Conservation (phyloP, 805 yeast genomes). For the Wickerhamiella azymoides region DNA sequence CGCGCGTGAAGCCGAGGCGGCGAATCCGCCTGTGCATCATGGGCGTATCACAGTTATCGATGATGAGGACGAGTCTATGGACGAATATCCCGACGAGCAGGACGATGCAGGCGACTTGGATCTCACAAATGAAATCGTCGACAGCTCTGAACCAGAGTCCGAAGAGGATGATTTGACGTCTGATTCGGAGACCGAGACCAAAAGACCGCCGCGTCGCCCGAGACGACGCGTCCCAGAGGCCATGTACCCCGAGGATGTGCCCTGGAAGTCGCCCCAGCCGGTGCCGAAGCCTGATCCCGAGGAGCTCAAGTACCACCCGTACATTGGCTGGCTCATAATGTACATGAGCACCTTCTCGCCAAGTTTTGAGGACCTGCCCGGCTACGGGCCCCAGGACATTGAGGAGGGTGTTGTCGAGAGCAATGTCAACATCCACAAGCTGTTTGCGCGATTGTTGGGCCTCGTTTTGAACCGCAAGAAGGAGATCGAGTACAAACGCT, state of each 20-base stretch:
- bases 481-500: slow-evolving; percentile 27
- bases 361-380: slow-evolving; percentile 21
- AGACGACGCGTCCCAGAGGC: slow-evolving; percentile 12
- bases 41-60: slow-evolving; percentile 2
- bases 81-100: slow-evolving; percentile 7
- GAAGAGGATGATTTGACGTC: not conserved
- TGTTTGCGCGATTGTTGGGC: slow-evolving; percentile 24
- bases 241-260: slow-evolving; percentile 23
- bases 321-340: slow-evolving; percentile 20
- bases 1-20: slow-evolving; percentile 3
- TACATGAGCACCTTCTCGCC: slow-evolving; percentile 16
- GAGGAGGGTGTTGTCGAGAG: slow-evolving; percentile 24
- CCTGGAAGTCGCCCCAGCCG: slow-evolving; percentile 16
- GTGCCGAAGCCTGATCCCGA: slow-evolving; percentile 20
- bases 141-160: not conserved
- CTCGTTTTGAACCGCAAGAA: slow-evolving; percentile 30
- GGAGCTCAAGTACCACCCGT: slow-evolving; percentile 17
- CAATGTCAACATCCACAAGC: slow-evolving; percentile 20
- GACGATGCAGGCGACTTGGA: slow-evolving; percentile 2
- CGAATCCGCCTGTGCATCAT: not conserved
- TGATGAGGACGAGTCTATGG: slow-evolving; percentile 2
- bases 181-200: not conserved
- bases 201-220: slow-evolving; percentile 1
- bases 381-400: slow-evolving; percentile 30
- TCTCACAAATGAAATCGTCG: slow-evolving; percentile 7